Conservation (phyloP, 148 eudicot species). For the Spergularia marina region DNA sequence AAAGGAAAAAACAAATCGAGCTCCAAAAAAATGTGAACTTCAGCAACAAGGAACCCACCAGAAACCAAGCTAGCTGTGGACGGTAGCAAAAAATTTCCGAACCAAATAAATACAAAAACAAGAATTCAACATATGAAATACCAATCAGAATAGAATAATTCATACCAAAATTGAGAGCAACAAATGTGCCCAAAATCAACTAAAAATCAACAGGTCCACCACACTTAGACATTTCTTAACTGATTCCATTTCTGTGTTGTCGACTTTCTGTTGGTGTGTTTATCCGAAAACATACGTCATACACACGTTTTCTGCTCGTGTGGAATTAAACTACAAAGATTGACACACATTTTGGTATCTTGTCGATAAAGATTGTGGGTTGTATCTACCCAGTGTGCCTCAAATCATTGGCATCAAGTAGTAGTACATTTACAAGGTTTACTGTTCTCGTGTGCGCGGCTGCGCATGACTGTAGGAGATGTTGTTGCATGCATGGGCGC, state of each 20-base stretch:
- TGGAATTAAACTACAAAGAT: neutral
- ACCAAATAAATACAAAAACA: constrained; percentile 13
- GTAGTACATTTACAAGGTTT: no score
- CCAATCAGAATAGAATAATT: neutral
- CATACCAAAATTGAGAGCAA: constrained; percentile 24
- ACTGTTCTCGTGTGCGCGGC: neutral
- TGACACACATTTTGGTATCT: neutral
- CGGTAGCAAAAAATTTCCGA: constrained; percentile 14
- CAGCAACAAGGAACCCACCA: constrained; percentile 18
- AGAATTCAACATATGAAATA: constrained; percentile 7
- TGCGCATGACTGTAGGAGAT: no score
- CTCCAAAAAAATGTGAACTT: constrained; percentile 3
- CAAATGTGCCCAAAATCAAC: constrained; percentile 19
- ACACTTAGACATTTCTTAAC: constrained; percentile 4
- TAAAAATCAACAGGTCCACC: constrained; percentile 16
- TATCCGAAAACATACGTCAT: constrained; percentile 4
- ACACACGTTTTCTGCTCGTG: constrained; percentile 12
- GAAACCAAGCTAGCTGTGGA: constrained; percentile 25
- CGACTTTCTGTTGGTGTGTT: constrained; percentile 18
- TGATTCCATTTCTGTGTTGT: constrained; percentile 17
- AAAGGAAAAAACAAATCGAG: neutral
- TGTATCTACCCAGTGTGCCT: neutral
- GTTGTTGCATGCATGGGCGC: neutral
- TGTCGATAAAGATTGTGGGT: neutral
- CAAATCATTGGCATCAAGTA: neutral